Percentiles rank a stretch among this genome's conserved stretches.
Evolutionary conservation across 148 eudicot species (phyloP).

Genomic region (Camellia granthamiana): DNA sequence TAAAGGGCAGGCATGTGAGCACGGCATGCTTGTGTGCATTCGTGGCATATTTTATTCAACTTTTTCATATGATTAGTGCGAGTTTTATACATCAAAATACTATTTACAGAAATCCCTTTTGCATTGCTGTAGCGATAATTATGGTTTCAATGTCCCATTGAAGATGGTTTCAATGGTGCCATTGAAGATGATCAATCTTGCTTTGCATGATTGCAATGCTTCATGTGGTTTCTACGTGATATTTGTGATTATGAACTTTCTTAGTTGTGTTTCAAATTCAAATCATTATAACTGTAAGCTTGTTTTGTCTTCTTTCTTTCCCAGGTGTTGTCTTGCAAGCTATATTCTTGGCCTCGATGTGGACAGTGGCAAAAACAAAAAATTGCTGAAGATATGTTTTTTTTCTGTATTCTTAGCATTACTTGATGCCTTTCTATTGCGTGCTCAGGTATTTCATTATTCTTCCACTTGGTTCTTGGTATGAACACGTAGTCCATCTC

Average conservation of each 20-base stretch:
- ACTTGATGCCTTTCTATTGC: slow-evolving; percentile 79
- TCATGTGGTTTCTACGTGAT: background rate
- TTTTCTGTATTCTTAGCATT: slow-evolving; percentile 70
- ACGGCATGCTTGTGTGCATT: slow-evolving; percentile 2
- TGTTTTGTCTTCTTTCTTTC: slow-evolving; percentile 17
- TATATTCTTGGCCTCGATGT: slow-evolving; percentile 60
- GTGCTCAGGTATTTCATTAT: slow-evolving; percentile 67
- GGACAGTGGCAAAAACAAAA: slow-evolving; percentile 44
- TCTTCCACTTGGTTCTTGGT: background rate
- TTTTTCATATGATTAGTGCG: background rate
- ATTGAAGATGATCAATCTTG: background rate
- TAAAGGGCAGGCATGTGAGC: background rate
- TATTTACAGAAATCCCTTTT: background rate
- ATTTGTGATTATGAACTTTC: background rate
- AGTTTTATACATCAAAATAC: background rate
- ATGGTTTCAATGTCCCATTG: background rate
- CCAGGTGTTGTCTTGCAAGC: slow-evolving; percentile 83
- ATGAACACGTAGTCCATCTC: background rate
- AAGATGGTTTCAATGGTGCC: background rate
- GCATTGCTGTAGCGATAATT: slow-evolving; percentile 1
- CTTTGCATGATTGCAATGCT: slow-evolving; percentile 8
- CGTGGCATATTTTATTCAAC: background rate
- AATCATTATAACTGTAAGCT: background rate
- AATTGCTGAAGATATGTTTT: slow-evolving; percentile 44
- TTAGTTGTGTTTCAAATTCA: background rate